Percentiles rank a stretch among this genome's conserved stretches.
phyloP scores from a whole-genome alignment of 1,284 basidiomycete genomes.

The Golubevia sp. region DNA sequence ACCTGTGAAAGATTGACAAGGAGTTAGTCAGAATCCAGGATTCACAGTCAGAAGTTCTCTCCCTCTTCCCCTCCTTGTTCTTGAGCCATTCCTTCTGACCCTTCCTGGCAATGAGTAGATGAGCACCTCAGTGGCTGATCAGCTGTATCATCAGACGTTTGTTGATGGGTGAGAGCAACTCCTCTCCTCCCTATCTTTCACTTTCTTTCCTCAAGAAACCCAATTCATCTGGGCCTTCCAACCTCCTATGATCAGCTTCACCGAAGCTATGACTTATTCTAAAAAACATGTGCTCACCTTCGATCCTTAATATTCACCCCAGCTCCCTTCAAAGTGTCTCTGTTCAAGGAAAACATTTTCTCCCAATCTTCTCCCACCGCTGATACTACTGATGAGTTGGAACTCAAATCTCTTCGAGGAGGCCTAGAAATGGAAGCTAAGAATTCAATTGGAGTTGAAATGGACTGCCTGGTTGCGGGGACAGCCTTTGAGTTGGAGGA shows the following conservation, averaged over 20 bases:
- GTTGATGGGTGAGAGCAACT: too few relatives aligned
- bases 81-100: too few relatives aligned
- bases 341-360: slow-evolving; percentile 70
- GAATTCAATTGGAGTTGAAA: slow-evolving; percentile 69
- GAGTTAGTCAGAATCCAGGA: background rate
- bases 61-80: too few relatives aligned
- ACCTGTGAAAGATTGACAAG: slow-evolving; percentile 64
- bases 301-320: slow-evolving; percentile 73
- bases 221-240: too few relatives aligned
- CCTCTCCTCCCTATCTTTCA: too few relatives aligned
- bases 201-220: too few relatives aligned
- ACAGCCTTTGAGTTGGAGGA: background rate
- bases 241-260: too few relatives aligned
- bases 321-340: slow-evolving; percentile 69
- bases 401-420: slow-evolving; percentile 69
- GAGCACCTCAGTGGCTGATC: too few relatives aligned
- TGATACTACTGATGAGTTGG: slow-evolving; percentile 33
- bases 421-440: slow-evolving; percentile 74
- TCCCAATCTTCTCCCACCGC: slow-evolving; percentile 68
- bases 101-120: too few relatives aligned
- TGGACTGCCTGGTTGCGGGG: slow-evolving; percentile 58
- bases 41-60: background rate
- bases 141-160: too few relatives aligned
- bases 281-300: slow-evolving; percentile 63
- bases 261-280: too few relatives aligned